Evolutionary conservation across 2,329 filamentous ascomycete species (phyloP), one percentile per base, ranked within the genome.

Genomic region (Chaetomium sp.): DNA sequence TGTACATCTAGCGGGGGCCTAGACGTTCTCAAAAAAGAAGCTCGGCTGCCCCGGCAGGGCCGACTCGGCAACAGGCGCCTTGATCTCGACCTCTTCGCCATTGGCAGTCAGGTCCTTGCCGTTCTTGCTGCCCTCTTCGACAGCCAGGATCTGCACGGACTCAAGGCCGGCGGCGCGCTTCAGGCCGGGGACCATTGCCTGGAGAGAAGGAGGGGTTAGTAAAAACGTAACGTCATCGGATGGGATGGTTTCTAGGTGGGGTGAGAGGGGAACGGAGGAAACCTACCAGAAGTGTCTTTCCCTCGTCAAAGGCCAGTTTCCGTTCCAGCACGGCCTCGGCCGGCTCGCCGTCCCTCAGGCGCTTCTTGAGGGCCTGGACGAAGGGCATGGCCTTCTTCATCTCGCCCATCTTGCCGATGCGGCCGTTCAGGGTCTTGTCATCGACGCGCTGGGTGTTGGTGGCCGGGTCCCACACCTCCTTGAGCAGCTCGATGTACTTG

Each of bases 321-420:
- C 93, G 85, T 74, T 94, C 88, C 73, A 98, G 88, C 10, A 97
- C 92, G 2, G 79, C 82, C 27, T 85, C 81, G 1, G 86, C 80
- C 16, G 82, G 79, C 78, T 94, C 87, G 67, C 91, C 90, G 57
- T 83, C 82, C 64, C 92, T 83, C 63, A 99, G 85, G 60, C 91
- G 87, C 77, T 86, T 91, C 88, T 97, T 97, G 66, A 98, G 81
- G 7, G 77, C 80, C 80, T 98, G 93, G 57, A 97, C 89, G 74
- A 97, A 98, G 0, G 95, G 95, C 94, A 98, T 98, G 2, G 93
- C 94, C 80, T 96, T 95, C 87, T 98, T 99, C 85, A 93, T 92
- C 79, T 96, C 91, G 51, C 87, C 88, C 74, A 92, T 83, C 82
- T 96, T 96, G 71, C 87, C 87, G 64, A 97, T 89, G 74, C 88